Evolutionary conservation across 495 filamentous ascomycete genomes (phyloP), one percentile per base, ranked within the genome.

Genomic region (Penicillium goetzii): DNA sequence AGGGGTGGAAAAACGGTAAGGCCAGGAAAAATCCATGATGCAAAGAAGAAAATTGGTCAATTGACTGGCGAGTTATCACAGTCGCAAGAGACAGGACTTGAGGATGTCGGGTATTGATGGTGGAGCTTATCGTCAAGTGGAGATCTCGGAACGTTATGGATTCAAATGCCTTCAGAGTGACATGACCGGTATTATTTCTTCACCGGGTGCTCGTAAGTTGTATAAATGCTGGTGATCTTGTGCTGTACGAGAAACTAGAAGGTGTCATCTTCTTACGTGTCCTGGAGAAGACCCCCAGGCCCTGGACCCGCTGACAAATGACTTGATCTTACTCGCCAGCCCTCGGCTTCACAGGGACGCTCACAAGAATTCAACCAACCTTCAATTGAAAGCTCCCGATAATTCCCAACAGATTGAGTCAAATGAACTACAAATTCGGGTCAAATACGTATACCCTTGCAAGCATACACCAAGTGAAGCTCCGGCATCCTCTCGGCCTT

Each of bases 1-100:
- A 23, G 89, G 78, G 51, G 81, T 74, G 43, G 87, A 57, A 69
- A 92, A 86, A 50, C 84, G 79, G 68, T 84, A 91, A 4, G 86
- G 86, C 87, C 86, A 90, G 32, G 74, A 47, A 15, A 58, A 60
- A 49, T 67, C 68, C 78, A 80, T 80, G 30, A 12, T 64, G 51
- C 7, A 11, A 15, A 19, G 0, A 52, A 10, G 19, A 6, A 15
- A 26, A n/a, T 3, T 41, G 9, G 1, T 26, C 30, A 52, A 30
- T 58, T 41, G 5, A 53, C 25, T 2, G 12, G 15, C 14, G 14
- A 28, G 14, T 4, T 51, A 25, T 49, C 11, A 15, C 3, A 28
- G 12, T 26, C 15, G 21, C 23, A 28, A n/a, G 23, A 54, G 11
- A 53, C 7, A 2, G 14, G 33, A 32, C 19, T 15, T 11, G 11